These are phyloP conservation scores for Microascus cirrosus DNA, from an alignment of 2,329 filamentous ascomycete species.

Conservation along the genomic window DNA sequence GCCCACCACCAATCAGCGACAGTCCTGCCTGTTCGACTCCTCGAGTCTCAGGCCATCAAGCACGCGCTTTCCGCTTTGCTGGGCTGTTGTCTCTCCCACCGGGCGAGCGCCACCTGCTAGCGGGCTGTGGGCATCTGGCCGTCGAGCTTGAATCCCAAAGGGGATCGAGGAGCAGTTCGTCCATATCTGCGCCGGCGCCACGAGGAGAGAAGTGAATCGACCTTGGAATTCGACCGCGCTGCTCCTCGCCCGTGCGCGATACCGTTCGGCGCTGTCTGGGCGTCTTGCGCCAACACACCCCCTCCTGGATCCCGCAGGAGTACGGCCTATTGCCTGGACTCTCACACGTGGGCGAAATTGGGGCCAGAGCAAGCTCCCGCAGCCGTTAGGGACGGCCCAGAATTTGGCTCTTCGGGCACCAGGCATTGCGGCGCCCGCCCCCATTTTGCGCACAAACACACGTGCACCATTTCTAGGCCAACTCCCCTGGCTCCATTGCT, in stretches of 20 bases:
- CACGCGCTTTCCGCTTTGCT: no score
- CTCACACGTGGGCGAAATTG: constrained; percentile 1
- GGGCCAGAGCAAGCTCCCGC: not conserved
- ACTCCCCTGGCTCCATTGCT: not conserved
- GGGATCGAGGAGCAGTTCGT: not conserved
- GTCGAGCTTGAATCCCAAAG: not conserved
- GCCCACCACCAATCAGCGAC: not conserved
- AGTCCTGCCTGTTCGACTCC: not conserved
- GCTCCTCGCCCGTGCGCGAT: not conserved
- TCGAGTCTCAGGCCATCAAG: not conserved
- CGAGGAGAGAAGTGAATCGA: not conserved
- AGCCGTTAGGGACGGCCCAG: not conserved
- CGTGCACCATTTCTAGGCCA: not conserved
- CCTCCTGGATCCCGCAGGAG: not conserved
- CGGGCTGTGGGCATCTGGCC: not conserved
- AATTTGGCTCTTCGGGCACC: not conserved
- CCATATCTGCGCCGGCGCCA: no score
- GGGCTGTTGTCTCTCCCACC: not conserved
- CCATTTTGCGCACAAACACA: not conserved
- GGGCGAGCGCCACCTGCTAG: not conserved
- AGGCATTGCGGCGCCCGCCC: not conserved
- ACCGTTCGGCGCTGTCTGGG: not conserved
- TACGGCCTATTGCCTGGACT: not conserved
- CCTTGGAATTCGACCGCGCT: not conserved
- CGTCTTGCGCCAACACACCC: not conserved